phyloP scores from a whole-genome alignment of 345 rosid genomes.

The Heritiera fomes region DNA sequence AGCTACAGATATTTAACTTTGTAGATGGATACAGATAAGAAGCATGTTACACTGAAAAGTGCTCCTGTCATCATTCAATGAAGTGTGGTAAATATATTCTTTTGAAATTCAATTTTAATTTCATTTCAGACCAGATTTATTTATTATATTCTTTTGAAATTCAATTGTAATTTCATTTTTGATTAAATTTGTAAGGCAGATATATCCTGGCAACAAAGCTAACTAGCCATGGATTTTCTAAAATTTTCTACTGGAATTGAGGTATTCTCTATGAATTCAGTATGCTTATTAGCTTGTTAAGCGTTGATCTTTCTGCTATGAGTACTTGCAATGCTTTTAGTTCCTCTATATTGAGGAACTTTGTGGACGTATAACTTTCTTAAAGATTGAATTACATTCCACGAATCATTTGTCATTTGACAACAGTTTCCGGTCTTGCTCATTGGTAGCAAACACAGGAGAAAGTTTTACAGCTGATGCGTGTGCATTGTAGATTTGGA shows the following conservation, averaged over 20 bases:
- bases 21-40: neutral
- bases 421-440: neutral
- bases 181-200: neutral
- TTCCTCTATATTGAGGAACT: neutral
- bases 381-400: neutral
- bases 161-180: neutral
- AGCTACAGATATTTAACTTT: neutral
- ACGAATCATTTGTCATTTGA: neutral
- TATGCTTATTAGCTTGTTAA: neutral
- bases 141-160: neutral
- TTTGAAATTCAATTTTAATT: neutral
- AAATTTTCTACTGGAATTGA: neutral
- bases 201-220: neutral
- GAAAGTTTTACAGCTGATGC: neutral
- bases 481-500: neutral
- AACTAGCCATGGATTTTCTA: neutral
- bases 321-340: conserved; percentile 1
- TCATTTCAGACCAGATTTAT: neutral
- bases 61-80: neutral
- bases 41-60: neutral
- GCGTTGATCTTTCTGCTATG: neutral
- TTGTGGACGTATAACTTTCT: neutral
- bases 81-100: conserved; percentile 6
- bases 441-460: neutral
- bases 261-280: neutral